These are phyloP conservation scores for Fomitopsis betulina DNA, from an alignment of 1,284 basidiomycete species.

Conservation along the genomic window DNA sequence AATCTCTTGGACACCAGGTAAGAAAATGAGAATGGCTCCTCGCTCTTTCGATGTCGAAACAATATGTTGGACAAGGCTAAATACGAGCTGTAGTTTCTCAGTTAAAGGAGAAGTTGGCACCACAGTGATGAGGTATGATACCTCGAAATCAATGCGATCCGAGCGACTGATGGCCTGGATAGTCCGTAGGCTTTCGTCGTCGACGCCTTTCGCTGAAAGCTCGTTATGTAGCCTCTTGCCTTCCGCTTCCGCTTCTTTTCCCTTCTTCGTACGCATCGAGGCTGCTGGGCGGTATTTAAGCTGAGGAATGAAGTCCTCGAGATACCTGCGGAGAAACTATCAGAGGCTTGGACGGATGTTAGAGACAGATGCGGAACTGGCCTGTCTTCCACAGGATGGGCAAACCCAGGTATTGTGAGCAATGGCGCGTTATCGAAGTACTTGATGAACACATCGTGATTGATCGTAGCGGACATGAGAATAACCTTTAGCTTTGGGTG, in stretches of 20 bases:
- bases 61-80: conserved; percentile 63
- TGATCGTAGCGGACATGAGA: conserved; percentile 88
- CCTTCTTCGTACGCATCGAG: conserved; percentile 27
- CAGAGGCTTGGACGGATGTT: not conserved
- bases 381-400: conserved; percentile 78
- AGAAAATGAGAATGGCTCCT: conserved; percentile 82
- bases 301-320: conserved; percentile 72
- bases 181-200: conserved; percentile 47
- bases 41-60: conserved; percentile 43
- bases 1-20: conserved; percentile 88
- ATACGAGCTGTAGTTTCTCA: conserved; percentile 51
- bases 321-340: conserved; percentile 45
- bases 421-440: conserved; percentile 84
- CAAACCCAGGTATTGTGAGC: conserved; percentile 81
- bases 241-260: conserved; percentile 37
- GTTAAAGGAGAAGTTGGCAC: not conserved
- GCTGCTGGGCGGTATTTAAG: conserved; percentile 42
- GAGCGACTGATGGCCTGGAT: conserved; percentile 61
- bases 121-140: conserved; percentile 21
- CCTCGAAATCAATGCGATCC: conserved; percentile 74
- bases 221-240: conserved; percentile 41
- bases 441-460: conserved; percentile 75
- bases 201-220: conserved; percentile 49
- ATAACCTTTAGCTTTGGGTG: conserved; percentile 79
- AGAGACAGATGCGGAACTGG: conserved; percentile 27